phyloP scores from a whole-genome alignment of 257 asterid genomes.

The Salvia splendens region DNA sequence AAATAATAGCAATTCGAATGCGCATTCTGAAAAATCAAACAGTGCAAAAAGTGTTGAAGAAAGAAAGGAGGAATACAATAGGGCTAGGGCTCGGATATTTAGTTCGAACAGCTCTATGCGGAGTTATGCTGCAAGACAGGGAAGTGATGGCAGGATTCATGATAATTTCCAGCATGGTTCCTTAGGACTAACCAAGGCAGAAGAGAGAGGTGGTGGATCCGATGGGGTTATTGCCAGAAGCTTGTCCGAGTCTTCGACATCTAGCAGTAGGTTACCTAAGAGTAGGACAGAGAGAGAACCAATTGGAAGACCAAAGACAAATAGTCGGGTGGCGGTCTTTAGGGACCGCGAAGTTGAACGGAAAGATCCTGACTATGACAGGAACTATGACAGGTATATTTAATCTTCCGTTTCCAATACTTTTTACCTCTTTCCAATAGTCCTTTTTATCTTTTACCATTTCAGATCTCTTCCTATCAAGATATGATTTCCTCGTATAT shows the following conservation, averaged over 20 bases:
- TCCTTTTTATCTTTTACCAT: neutral
- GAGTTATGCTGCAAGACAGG: constrained; percentile 57
- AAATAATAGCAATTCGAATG: constrained; percentile 40
- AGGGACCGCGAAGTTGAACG: constrained; percentile 95
- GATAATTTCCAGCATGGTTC: constrained; percentile 61
- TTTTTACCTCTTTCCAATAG: no score
- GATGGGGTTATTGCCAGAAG: constrained; percentile 58
- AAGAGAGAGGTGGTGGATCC: constrained; percentile 58
- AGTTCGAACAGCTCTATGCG: constrained; percentile 67
- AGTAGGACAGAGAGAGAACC: constrained; percentile 80
- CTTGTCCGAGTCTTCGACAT: constrained; percentile 60
- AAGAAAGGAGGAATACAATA: constrained; percentile 93
- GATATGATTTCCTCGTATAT: neutral
- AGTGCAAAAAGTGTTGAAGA: constrained; percentile 93
- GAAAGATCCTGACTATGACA: constrained; percentile 93
- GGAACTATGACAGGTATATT: constrained; percentile 86
- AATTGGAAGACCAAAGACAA: constrained; percentile 57
- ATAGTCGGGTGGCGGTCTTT: constrained; percentile 86
- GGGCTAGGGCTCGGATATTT: constrained; percentile 97
- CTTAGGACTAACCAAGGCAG: constrained; percentile 48
- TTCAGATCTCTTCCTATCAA: neutral
- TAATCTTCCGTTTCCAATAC: neutral
- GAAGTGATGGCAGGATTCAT: constrained; percentile 59
- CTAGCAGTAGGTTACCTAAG: constrained; percentile 76
- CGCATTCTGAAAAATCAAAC: constrained; percentile 54